These are phyloP conservation scores for Citrus glauca DNA, from an alignment of 345 rosid species.

Conservation along the genomic window DNA sequence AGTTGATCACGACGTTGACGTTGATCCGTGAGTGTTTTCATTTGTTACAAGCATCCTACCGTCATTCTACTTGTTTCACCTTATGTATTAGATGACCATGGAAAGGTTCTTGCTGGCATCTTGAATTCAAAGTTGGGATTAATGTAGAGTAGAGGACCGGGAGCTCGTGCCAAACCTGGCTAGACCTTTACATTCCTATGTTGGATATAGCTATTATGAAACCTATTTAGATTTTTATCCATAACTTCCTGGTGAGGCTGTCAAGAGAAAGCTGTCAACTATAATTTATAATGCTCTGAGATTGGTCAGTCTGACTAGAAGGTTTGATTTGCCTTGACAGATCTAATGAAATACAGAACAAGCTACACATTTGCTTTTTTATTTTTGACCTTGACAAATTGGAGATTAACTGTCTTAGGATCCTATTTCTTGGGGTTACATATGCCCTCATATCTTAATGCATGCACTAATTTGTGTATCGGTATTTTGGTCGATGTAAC, in stretches of 20 bases:
- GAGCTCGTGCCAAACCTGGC: background rate
- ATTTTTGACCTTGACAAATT: background rate
- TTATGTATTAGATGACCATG: background rate
- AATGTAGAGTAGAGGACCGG: background rate
- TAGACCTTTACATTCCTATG: background rate
- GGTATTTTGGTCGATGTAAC: background rate
- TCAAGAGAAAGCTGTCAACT: background rate
- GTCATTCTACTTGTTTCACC: background rate
- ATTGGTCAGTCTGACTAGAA: background rate
- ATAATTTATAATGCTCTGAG: background rate
- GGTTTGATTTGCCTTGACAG: background rate
- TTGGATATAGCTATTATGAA: background rate
- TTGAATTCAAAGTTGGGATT: background rate
- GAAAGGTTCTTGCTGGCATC: background rate
- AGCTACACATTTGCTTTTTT: background rate
- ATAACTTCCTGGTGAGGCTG: background rate
- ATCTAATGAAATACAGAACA: background rate
- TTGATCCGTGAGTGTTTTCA: conserved; percentile 63
- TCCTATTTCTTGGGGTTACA: background rate
- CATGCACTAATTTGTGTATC: background rate
- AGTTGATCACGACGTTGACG: conserved; percentile 49
- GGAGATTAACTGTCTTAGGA: background rate
- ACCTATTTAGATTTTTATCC: background rate
- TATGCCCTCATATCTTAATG: background rate
- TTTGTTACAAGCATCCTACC: background rate